Percentiles rank a stretch among this genome's conserved stretches.
These are phyloP conservation scores for Talaromyces sp. DNA, from an alignment of 2,329 filamentous ascomycete species.

Conservation along the genomic window DNA sequence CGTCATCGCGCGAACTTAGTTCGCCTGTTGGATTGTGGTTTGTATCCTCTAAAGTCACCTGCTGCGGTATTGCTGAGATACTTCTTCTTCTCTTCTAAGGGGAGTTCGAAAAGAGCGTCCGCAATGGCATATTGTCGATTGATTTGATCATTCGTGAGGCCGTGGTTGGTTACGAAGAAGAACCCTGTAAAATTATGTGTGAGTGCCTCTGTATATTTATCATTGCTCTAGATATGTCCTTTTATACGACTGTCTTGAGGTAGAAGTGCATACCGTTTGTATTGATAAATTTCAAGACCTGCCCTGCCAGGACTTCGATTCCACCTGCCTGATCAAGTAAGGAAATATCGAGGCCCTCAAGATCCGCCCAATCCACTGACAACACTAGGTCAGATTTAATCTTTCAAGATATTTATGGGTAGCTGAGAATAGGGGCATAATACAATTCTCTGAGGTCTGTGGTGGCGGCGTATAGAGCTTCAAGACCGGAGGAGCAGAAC, in stretches of 20 bases:
- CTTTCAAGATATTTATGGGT: neutral
- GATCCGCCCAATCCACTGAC: conserved; percentile 53
- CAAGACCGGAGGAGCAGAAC: neutral
- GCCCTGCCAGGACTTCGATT: conserved; percentile 52
- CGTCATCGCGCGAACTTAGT: conserved; percentile 14
- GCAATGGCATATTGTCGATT: conserved; percentile 62
- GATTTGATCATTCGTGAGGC: conserved; percentile 58
- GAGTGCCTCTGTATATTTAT: neutral
- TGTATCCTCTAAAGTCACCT: conserved; percentile 17
- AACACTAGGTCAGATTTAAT: neutral
- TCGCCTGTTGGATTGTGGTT: conserved; percentile 8
- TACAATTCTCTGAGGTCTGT: conserved; percentile 17
- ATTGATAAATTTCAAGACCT: conserved; percentile 18
- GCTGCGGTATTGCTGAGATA: conserved; percentile 37
- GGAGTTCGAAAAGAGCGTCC: conserved; percentile 58
- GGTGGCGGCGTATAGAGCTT: conserved; percentile 8
- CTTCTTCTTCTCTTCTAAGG: conserved; percentile 59
- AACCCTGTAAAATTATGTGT: conserved; percentile 46
- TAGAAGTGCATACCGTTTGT: conserved; percentile 11
- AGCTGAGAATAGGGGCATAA: neutral
- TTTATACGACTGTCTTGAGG: neutral
- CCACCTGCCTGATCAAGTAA: conserved; percentile 56
- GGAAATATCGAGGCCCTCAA: conserved; percentile 58
- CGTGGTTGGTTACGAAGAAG: conserved; percentile 64
- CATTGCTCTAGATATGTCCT: neutral